Percentiles rank a stretch among this genome's conserved stretches.
phyloP scores from a whole-genome alignment of 306 rosid genomes.

The Prunus campanulata region DNA sequence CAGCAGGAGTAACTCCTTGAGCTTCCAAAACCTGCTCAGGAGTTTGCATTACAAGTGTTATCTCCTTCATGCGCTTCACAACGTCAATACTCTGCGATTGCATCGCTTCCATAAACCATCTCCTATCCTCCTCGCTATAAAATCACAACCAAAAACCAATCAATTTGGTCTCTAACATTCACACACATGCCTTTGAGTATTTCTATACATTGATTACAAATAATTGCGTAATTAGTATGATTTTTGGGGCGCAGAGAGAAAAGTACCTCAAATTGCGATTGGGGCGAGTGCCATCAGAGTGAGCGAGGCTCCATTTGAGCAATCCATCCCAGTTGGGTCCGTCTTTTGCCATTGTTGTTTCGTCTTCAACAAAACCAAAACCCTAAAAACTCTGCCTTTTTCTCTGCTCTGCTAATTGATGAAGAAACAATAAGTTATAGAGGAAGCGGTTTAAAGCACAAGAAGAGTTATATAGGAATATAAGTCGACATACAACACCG shows the following conservation, averaged over 20 bases:
- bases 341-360: conserved; percentile 59
- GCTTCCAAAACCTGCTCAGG: conserved; percentile 82
- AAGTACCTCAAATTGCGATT: conserved; percentile 55
- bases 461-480: not conserved
- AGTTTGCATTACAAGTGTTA: conserved; percentile 81
- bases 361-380: not conserved
- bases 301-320: conserved; percentile 81
- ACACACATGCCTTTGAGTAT: not conserved
- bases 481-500: not conserved
- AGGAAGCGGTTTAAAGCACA: not conserved
- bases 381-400: not conserved
- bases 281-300: conserved; percentile 76
- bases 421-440: not conserved
- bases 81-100: conserved; percentile 80
- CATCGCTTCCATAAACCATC: conserved; percentile 94
- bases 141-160: conserved; percentile 7
- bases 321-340: conserved; percentile 89
- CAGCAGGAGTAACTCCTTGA: conserved; percentile 69
- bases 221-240: not conserved
- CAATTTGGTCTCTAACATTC: not conserved
- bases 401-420: not conserved
- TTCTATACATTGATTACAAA: not conserved
- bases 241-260: not conserved
- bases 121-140: conserved; percentile 81
- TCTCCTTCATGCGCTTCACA: conserved; percentile 89